These are phyloP conservation scores for Macrophomina phaseolina DNA, from an alignment of 2,329 filamentous ascomycete genomes.

Conservation along the genomic window DNA sequence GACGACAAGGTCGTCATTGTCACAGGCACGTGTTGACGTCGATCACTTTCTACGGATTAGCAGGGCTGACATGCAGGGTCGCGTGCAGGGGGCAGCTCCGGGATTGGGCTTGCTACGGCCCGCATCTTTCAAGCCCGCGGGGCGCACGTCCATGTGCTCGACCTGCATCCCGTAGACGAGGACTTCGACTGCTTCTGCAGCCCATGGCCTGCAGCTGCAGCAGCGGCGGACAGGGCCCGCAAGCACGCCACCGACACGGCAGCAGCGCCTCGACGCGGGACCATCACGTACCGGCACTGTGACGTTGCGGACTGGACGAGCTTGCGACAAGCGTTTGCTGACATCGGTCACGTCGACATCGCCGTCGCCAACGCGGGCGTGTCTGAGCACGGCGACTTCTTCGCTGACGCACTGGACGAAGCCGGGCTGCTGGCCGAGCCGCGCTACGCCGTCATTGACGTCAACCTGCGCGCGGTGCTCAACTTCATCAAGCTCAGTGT, in stretches of 20 bases:
- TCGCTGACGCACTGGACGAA: constrained; percentile 39
- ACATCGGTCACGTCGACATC: constrained; percentile 36
- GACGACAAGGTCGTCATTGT: background rate
- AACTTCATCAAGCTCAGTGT: constrained; percentile 45
- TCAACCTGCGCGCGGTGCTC: constrained; percentile 41
- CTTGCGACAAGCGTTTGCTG: constrained; percentile 34
- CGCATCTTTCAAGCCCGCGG: constrained; percentile 46
- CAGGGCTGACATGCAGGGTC: too few species aligned
- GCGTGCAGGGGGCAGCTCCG: constrained; percentile 37
- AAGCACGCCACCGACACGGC: background rate
- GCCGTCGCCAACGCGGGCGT: constrained; percentile 46
- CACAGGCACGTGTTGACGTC: background rate
- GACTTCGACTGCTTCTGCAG: constrained; percentile 27
- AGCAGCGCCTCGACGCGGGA: background rate
- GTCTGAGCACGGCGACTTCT: constrained; percentile 39
- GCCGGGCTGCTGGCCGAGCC: constrained; percentile 39
- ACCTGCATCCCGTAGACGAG: constrained; percentile 39
- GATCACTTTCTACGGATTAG: too few species aligned
- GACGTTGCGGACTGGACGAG: constrained; percentile 37
- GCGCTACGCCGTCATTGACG: constrained; percentile 38
- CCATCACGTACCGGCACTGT: constrained; percentile 35
- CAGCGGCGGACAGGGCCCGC: background rate
- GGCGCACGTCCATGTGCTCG: constrained; percentile 49
- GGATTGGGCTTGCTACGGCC: constrained; percentile 53
- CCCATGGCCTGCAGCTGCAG: background rate